Percentiles rank a stretch among this genome's conserved stretches.
Evolutionary conservation across 1,284 basidiomycete species (phyloP).

Genomic region (Rhizoctonia solani): DNA sequence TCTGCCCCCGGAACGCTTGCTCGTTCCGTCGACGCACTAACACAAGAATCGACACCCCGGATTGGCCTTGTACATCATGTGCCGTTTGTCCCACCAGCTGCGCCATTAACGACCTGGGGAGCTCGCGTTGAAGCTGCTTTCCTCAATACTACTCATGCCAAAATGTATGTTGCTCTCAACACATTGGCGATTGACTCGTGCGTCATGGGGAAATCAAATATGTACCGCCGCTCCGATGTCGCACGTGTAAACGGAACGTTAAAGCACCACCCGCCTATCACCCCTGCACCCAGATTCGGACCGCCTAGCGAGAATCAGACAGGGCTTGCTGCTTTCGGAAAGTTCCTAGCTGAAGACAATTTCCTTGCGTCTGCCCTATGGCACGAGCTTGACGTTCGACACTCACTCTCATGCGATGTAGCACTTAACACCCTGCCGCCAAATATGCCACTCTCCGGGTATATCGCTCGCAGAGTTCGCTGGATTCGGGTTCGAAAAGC

Average conservation of each 20-base stretch:
- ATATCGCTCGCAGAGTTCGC: constrained; percentile 82
- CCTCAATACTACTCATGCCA: constrained; percentile 95
- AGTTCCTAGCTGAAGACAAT: constrained; percentile 93
- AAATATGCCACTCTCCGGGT: constrained; percentile 77
- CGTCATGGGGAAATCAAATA: constrained; percentile 95
- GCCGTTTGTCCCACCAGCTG: constrained; percentile 79
- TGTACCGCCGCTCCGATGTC: constrained; percentile 90
- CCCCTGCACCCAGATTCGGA: constrained; percentile 42
- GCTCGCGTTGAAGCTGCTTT: constrained; percentile 92
- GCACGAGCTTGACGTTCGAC: constrained; percentile 86
- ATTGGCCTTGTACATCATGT: constrained; percentile 96
- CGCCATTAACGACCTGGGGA: constrained; percentile 58
- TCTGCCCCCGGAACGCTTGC: constrained; percentile 81
- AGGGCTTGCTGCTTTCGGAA: constrained; percentile 79
- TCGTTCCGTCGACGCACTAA: constrained; percentile 80
- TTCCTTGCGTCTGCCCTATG: constrained; percentile 89
- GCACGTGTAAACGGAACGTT: constrained; percentile 50
- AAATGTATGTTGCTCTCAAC: constrained; percentile 99
- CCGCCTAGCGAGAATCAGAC: constrained; percentile 46
- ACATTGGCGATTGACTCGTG: constrained; percentile 87
- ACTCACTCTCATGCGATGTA: constrained; percentile 86
- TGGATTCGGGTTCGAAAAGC: constrained; percentile 95
- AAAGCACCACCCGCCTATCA: constrained; percentile 48
- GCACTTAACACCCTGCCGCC: constrained; percentile 82
- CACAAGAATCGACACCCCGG: constrained; percentile 38